These are phyloP conservation scores for Diplodia sapinea DNA, from an alignment of 2,329 filamentous ascomycete species.

Conservation along the genomic window DNA sequence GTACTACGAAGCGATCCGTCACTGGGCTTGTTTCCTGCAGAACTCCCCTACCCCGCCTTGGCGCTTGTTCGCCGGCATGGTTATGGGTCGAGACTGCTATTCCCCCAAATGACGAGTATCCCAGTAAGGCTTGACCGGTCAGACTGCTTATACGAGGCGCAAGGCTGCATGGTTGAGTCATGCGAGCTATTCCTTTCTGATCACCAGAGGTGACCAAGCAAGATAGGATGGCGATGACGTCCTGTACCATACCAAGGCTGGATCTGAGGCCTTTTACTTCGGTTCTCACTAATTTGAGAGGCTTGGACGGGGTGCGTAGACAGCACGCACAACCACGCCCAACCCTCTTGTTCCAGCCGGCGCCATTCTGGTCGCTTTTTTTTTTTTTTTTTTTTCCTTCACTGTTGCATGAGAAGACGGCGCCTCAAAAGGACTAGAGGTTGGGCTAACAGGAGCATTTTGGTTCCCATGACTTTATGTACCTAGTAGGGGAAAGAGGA, in stretches of 20 bases:
- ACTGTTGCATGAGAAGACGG: not conserved
- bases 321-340: not conserved
- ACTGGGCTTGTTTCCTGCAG: not conserved
- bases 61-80: not conserved
- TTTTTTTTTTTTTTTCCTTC: not conserved
- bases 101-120: not conserved
- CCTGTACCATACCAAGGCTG: not conserved
- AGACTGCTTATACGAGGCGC: not conserved
- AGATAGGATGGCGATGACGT: not conserved
- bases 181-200: not conserved
- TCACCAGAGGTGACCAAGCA: not conserved
- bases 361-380: not conserved
- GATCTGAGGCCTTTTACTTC: not conserved
- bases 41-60: conserved; percentile 2
- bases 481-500: not conserved
- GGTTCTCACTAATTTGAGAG: not conserved
- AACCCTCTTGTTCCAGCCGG: not conserved
- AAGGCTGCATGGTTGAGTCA: not conserved
- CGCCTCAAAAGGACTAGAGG: not conserved
- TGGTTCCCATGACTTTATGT: not conserved
- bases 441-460: not conserved
- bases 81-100: not conserved
- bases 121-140: not conserved
- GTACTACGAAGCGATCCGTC: not conserved
- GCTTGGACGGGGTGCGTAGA: not conserved